Conservation (phyloP, 2,329 filamentous ascomycete genomes). For the Fusarium sp. region DNA sequence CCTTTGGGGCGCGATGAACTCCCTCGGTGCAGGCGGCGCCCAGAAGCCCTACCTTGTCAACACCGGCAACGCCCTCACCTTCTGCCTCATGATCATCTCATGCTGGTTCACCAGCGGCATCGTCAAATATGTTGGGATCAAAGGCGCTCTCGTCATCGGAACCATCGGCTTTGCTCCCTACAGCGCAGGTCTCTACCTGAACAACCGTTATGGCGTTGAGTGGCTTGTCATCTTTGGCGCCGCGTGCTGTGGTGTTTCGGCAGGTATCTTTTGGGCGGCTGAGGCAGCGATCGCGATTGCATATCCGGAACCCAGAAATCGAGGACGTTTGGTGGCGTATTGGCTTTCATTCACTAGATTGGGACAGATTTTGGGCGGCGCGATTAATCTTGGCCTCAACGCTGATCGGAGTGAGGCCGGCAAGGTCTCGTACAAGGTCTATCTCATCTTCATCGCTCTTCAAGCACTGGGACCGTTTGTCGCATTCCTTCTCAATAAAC, state of each 20-base stretch:
- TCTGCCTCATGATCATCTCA: slow-evolving; percentile 55
- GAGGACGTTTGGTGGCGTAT: slow-evolving; percentile 66
- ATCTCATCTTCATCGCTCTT: slow-evolving; percentile 71
- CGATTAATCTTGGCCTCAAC: slow-evolving; percentile 72
- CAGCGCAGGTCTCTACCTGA: slow-evolving; percentile 53
- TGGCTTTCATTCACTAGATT: slow-evolving; percentile 69
- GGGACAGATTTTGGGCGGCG: slow-evolving; percentile 63
- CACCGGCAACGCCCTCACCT: slow-evolving; percentile 59
- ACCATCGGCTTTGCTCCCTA: slow-evolving; percentile 55
- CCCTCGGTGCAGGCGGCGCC: slow-evolving; percentile 54
- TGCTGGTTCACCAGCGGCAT: slow-evolving; percentile 57
- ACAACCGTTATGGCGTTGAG: slow-evolving; percentile 53
- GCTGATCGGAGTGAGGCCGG: slow-evolving; percentile 61
- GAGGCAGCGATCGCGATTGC: slow-evolving; percentile 55
- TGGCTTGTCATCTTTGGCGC: slow-evolving; percentile 56
- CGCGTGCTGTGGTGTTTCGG: slow-evolving; percentile 51
- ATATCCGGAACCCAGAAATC: slow-evolving; percentile 71
- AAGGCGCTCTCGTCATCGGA: slow-evolving; percentile 51
- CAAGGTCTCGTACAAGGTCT: slow-evolving; percentile 71
- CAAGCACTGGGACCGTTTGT: slow-evolving; percentile 68
- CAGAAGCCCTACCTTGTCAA: slow-evolving; percentile 72
- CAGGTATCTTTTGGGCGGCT: slow-evolving; percentile 48
- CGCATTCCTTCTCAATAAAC: slow-evolving; percentile 65
- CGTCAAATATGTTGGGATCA: slow-evolving; percentile 41
- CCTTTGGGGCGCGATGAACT: slow-evolving; percentile 42